Evolutionary conservation across 805 yeast genomes (phyloP).

Genomic region (Pichia nanzhaoensis): DNA sequence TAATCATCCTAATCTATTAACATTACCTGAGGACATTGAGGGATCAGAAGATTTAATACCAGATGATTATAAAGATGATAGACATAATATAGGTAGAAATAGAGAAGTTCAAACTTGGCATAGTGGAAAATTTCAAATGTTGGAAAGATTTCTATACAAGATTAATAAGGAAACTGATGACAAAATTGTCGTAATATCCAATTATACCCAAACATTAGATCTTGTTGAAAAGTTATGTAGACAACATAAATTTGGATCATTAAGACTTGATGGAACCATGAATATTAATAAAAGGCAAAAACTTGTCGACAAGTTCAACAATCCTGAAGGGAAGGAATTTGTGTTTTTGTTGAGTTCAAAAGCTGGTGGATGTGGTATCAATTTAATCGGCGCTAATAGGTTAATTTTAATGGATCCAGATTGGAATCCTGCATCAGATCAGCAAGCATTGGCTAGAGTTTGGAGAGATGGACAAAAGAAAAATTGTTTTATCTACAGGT

Average conservation of each 20-base stretch:
- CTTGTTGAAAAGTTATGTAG: conserved; percentile 84
- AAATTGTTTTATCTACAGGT: conserved; percentile 90
- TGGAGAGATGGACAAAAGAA: conserved; percentile 99
- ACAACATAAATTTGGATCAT: conserved; percentile 59
- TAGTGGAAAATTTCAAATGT: conserved; percentile 80
- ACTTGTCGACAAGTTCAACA: conserved; percentile 79
- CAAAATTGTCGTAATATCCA: conserved; percentile 89
- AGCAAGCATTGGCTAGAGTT: conserved; percentile 94
- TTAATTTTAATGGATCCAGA: conserved; percentile 82
- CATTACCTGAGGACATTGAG: conserved; percentile 69
- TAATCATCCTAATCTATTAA: conserved; percentile 84
- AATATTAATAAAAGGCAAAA: conserved; percentile 87
- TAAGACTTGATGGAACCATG: conserved; percentile 91
- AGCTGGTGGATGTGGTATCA: conserved; percentile 99
- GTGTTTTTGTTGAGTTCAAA: conserved; percentile 85
- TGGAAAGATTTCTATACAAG: conserved; percentile 76
- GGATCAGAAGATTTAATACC: conserved; percentile 66
- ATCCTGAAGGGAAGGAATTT: conserved; percentile 83
- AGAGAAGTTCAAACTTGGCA: conserved; percentile 71
- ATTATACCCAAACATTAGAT: conserved; percentile 91
- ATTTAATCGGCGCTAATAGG: conserved; percentile 92
- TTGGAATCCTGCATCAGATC: conserved; percentile 99
- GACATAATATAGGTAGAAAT: conserved; percentile 43
- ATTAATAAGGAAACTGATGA: conserved; percentile 81
- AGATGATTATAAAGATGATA: conserved; percentile 56